Percentiles rank a stretch among this genome's conserved stretches.
Conservation (phyloP, 257 asterid genomes). For the Verbena officinalis region DNA sequence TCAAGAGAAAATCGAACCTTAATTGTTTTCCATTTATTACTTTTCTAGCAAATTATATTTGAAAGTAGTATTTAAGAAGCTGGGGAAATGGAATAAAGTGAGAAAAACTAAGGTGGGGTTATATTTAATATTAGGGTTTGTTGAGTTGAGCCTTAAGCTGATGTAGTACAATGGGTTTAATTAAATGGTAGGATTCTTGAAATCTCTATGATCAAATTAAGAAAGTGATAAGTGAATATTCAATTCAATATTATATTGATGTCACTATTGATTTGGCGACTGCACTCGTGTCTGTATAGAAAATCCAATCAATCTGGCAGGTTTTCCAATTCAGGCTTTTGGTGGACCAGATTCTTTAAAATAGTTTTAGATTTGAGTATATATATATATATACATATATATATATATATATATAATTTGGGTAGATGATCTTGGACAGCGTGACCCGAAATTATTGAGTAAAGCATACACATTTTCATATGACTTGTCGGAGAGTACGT, state of each 20-base stretch:
- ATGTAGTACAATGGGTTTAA: too few species aligned
- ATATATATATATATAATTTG: background rate
- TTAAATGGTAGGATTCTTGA: slow-evolving; percentile 13
- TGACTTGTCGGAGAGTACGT: slow-evolving; percentile 18
- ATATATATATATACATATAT: too few species aligned
- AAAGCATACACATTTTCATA: background rate
- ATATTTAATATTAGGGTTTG: too few species aligned
- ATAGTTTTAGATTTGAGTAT: background rate
- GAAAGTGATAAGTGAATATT: background rate
- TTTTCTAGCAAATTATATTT: too few species aligned
- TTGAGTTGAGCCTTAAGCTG: too few species aligned
- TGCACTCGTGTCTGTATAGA: background rate
- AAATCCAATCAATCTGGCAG: background rate
- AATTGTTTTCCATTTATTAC: too few species aligned
- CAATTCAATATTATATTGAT: too few species aligned
- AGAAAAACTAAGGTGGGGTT: too few species aligned
- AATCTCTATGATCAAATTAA: slow-evolving; percentile 19
- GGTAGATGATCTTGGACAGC: slow-evolving; percentile 1
- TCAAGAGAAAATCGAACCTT: too few species aligned
- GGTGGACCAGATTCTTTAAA: slow-evolving; percentile 12
- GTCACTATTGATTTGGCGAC: slow-evolving; percentile 34
- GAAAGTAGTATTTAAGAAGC: too few species aligned
- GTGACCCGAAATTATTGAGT: background rate
- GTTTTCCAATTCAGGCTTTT: background rate
- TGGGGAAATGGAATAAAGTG: too few species aligned